phyloP scores from a whole-genome alignment of 2,329 filamentous ascomycete species.

The Cladophialophora chaetospira region DNA sequence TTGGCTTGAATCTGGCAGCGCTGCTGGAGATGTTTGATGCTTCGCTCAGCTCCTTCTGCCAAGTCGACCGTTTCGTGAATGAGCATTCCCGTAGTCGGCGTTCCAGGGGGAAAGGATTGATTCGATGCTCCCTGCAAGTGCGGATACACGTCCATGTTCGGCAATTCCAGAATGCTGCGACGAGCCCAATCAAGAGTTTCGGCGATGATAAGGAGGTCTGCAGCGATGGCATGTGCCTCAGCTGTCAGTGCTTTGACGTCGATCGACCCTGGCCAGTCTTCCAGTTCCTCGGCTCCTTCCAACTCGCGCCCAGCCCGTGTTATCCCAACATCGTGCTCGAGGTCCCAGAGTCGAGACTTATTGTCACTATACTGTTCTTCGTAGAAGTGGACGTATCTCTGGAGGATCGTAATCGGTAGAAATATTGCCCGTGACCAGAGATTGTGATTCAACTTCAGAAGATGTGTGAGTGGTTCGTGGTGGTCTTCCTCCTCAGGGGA shows the following conservation, averaged over 20 bases:
- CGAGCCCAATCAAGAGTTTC: background rate
- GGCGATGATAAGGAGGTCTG: background rate
- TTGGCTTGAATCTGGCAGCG: background rate
- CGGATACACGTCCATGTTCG: background rate
- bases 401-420: too few relatives aligned
- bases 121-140: too few relatives aligned
- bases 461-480: background rate
- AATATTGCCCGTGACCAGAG: too few relatives aligned
- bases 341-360: too few relatives aligned
- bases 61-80: background rate
- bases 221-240: too few relatives aligned
- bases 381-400: too few relatives aligned
- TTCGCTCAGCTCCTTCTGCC: background rate
- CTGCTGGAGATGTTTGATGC: background rate
- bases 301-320: background rate
- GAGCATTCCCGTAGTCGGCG: background rate
- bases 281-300: background rate
- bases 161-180: background rate
- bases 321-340: background rate
- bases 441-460: too few relatives aligned
- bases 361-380: background rate
- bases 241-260: background rate
- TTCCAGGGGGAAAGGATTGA: too few relatives aligned
- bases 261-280: background rate
- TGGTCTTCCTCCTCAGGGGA: too few relatives aligned